These are phyloP conservation scores for Metschnikowia matae DNA, from an alignment of 805 yeast species.

Conservation along the genomic window DNA sequence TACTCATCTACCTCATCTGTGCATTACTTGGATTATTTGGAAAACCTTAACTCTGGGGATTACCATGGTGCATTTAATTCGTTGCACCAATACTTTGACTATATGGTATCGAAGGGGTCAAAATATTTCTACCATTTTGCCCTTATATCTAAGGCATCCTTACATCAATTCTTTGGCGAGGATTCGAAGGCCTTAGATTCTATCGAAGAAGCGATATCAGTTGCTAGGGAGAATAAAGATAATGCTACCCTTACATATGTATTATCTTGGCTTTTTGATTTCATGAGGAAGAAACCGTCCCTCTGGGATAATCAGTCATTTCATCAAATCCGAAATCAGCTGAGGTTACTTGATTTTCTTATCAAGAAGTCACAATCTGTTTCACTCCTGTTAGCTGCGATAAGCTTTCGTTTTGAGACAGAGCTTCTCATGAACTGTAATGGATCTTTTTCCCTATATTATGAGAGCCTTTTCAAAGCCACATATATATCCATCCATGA, in stretches of 20 bases:
- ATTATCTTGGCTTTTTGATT: conserved; percentile 69
- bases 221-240: conserved; percentile 84
- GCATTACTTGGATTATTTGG: conserved; percentile 59
- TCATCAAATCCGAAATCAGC: conserved; percentile 48
- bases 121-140: conserved; percentile 74
- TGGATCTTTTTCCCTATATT: conserved; percentile 38
- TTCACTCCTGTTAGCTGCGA: conserved; percentile 48
- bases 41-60: conserved; percentile 53
- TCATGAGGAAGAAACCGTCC: conserved; percentile 64
- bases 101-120: conserved; percentile 64
- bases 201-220: conserved; percentile 80
- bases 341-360: conserved; percentile 62
- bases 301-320: conserved; percentile 44
- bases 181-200: conserved; percentile 69
- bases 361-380: conserved; percentile 50
- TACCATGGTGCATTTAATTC: conserved; percentile 53
- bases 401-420: conserved; percentile 65
- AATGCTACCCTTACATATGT: conserved; percentile 65
- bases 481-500: conserved; percentile 52
- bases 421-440: conserved; percentile 52
- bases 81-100: conserved; percentile 64
- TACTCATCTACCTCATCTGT: conserved; percentile 14
- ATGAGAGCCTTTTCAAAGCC: conserved; percentile 58
- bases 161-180: conserved; percentile 66
- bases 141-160: conserved; percentile 62